Conservation (phyloP, 2,329 filamentous ascomycete genomes). For the Colletotrichum orbiculare region DNA sequence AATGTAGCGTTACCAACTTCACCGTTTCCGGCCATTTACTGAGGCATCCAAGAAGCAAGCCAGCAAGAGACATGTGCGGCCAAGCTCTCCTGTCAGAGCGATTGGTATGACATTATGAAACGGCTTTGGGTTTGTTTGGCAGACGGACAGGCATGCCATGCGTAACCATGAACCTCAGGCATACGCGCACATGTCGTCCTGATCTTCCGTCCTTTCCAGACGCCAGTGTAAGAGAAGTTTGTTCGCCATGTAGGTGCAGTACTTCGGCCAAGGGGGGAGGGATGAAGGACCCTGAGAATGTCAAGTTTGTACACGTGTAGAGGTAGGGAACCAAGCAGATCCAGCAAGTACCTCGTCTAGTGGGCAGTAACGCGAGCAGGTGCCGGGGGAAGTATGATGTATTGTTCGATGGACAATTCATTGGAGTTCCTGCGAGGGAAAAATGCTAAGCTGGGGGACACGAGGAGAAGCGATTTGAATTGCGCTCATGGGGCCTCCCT, state of each 20-base stretch:
- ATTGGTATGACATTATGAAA: constrained; percentile 23
- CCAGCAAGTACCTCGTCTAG: background rate
- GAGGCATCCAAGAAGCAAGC: no score
- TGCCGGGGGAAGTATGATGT: no score
- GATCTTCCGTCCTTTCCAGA: constrained; percentile 14
- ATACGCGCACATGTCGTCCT: constrained; percentile 9
- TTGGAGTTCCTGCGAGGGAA: constrained; percentile 4
- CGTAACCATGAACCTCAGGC: constrained; percentile 13
- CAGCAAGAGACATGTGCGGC: background rate
- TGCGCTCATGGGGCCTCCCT: background rate
- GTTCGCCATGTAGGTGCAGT: constrained; percentile 17
- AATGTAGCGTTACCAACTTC: no score
- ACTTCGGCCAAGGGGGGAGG: constrained; percentile 17
- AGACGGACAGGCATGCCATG: constrained; percentile 18
- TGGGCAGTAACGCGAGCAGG: background rate
- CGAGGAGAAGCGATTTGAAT: constrained; percentile 3
- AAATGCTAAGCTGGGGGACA: constrained; percentile 6
- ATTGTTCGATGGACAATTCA: constrained; percentile 3
- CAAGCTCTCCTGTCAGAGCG: constrained; percentile 2
- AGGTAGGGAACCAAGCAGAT: constrained; percentile 1
- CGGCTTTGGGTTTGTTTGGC: constrained; percentile 24
- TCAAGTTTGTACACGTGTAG: constrained; percentile 11
- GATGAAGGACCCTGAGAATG: constrained; percentile 26
- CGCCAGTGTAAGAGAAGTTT: constrained; percentile 16
- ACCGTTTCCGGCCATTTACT: no score